Base-by-base conservation (phyloP, 108 stramenopile species). In the Pseudonitzschia pungens region DNA sequence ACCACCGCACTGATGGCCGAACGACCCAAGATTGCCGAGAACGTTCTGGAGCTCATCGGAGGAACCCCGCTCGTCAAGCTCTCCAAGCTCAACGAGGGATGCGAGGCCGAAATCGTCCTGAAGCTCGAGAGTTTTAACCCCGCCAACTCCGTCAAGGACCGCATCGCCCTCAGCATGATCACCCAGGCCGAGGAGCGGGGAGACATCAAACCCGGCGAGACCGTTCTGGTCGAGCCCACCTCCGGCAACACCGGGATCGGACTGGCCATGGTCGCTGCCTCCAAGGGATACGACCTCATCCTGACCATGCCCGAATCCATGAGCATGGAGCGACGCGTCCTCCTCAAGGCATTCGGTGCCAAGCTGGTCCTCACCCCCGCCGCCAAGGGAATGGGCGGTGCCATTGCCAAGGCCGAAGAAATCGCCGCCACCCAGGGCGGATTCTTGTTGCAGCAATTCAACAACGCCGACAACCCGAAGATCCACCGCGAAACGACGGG, bases 191-290 rank as follows among this genome's bases (percentile, higher is more conserved):
- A 92, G 78, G 65, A 63, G n/a, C 74, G 84, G 1, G 89, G 89
- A 9, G 74, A 85, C 11, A 87, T 92, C 28, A 72, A 71, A 6
- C 92, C 92, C 52, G 90, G 90, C 42, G 82, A 83, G 77, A 88
- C 86, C 44, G 69, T 82, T 0, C 65, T 91, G 41, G 87, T 91
- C 27, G 90, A 91, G 76, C 90, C 90, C 20, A 91, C 85, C 4
- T 87, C 86, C 8, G 97, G 97, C n/a, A 96, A 94, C 68, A 98
- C 97, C 20, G 97, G 97, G 5, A 98, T 98, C 62, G 90, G 89
- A 33, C 72, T 98, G 24, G 97, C 97, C 36, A 90, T 89, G 68
- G 79, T 94, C 32, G 92, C 92, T 52, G 85, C 92, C 45, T 84
- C 87, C 56, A 79, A 87, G 42, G 86, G 96, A 50, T 96, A 93